Evolutionary conservation across 768 basidiomycete genomes (phyloP).

Genomic region (Leccinum variicolor): DNA sequence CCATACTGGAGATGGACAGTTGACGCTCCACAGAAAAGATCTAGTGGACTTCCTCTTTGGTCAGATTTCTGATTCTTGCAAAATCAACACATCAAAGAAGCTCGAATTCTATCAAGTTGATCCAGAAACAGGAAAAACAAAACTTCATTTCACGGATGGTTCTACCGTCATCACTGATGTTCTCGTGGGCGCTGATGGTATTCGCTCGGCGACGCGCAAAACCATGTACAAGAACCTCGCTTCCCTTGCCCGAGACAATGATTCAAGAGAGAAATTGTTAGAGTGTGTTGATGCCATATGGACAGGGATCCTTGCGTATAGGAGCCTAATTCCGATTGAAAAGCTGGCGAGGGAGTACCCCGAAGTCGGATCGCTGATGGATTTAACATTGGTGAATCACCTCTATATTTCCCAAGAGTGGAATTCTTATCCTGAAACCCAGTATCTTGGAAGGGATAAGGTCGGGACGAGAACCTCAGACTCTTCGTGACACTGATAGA

Average conservation of each 20-base stretch:
- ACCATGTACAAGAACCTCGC: slow-evolving; percentile 23
- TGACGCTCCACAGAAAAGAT: slow-evolving; percentile 37
- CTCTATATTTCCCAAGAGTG: not conserved
- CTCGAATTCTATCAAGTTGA: slow-evolving; percentile 29
- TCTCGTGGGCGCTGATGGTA: slow-evolving; percentile 42
- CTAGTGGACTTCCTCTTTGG: slow-evolving; percentile 31
- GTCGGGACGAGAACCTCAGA: slow-evolving; percentile 1
- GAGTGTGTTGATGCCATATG: slow-evolving; percentile 34
- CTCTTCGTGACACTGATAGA: not conserved
- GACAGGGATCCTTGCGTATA: slow-evolving; percentile 40
- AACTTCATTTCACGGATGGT: slow-evolving; percentile 36
- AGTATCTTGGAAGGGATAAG: slow-evolving; percentile 27
- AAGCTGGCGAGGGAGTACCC: slow-evolving; percentile 33
- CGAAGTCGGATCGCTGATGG: slow-evolving; percentile 20
- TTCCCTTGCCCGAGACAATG: slow-evolving; percentile 1
- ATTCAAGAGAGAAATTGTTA: slow-evolving; percentile 6
- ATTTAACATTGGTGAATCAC: slow-evolving; percentile 19
- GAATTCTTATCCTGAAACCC: not conserved
- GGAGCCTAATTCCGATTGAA: slow-evolving; percentile 33
- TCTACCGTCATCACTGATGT: slow-evolving; percentile 36
- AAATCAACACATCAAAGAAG: slow-evolving; percentile 34
- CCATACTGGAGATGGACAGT: slow-evolving; percentile 22
- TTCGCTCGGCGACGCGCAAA: slow-evolving; percentile 35
- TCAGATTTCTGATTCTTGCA: slow-evolving; percentile 26
- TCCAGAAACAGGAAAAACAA: slow-evolving; percentile 23